Conservation (phyloP, 2,329 filamentous ascomycete species). For the Dothiorella sarmentorum region DNA sequence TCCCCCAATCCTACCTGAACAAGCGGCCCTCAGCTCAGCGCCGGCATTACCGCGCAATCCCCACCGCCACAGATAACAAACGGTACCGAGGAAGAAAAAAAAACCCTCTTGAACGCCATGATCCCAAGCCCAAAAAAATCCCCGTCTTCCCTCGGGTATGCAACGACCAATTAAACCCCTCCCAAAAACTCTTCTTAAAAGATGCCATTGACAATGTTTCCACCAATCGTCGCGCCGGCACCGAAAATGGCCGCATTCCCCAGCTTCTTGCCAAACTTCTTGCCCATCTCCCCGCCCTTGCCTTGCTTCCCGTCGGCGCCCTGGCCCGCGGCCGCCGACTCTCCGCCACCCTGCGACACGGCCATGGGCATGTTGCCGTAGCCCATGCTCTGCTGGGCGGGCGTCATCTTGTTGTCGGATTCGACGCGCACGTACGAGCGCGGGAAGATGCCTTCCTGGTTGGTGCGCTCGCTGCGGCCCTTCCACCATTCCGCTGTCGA, state of each 20-base stretch:
- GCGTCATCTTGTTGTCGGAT: conserved; percentile 45
- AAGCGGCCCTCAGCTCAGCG: neutral
- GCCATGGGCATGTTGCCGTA: conserved; percentile 73
- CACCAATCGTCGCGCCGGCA: conserved; percentile 85
- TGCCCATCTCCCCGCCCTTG: conserved; percentile 73
- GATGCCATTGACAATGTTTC: conserved; percentile 86
- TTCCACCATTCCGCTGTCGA: conserved; percentile 83
- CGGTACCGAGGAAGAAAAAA: too few species aligned
- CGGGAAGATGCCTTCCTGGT: conserved; percentile 91
- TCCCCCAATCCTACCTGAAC: neutral
- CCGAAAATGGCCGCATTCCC: conserved; percentile 86
- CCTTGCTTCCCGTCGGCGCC: conserved; percentile 50
- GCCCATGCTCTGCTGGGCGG: conserved; percentile 57
- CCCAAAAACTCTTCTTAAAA: conserved; percentile 67
- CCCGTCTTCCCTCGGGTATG: neutral
- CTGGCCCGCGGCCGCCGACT: conserved; percentile 27
- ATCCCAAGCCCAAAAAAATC: neutral
- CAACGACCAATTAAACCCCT: neutral
- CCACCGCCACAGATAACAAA: neutral
- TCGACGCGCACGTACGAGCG: conserved; percentile 75
- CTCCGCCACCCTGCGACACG: conserved; percentile 58
- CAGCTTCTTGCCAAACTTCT: conserved; percentile 96
- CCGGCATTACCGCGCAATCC: neutral
- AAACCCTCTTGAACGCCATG: neutral
- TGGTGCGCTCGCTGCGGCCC: conserved; percentile 79